phyloP scores from a whole-genome alignment of 2,329 filamentous ascomycete species.

The Chaetomiaceae sp. region DNA sequence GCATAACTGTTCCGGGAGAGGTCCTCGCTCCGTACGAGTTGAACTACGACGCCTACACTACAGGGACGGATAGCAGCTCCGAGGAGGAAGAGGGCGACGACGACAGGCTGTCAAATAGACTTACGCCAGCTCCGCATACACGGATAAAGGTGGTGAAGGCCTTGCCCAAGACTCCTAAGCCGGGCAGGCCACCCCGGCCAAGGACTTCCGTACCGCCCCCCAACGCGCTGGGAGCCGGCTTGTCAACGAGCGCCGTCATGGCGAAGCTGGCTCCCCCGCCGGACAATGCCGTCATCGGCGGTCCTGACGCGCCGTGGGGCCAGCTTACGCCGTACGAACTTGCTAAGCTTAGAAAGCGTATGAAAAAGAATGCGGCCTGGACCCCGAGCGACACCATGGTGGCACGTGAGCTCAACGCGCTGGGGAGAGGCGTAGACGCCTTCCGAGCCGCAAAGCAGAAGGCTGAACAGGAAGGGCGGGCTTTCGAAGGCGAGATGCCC shows the following conservation, averaged over 20 bases:
- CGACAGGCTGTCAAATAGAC: conserved; percentile 38
- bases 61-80: conserved; percentile 50
- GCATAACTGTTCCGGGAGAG: conserved; percentile 62
- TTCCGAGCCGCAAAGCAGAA: conserved; percentile 58
- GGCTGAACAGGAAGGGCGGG: conserved; percentile 61
- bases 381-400: conserved; percentile 83
- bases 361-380: conserved; percentile 92
- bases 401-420: conserved; percentile 66
- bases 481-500: conserved; percentile 49
- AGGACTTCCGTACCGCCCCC: conserved; percentile 25
- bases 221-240: conserved; percentile 8
- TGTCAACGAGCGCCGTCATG: conserved; percentile 39
- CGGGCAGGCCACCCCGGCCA: conserved; percentile 43
- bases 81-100: conserved; percentile 45
- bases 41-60: conserved; percentile 56
- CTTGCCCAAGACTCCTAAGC: conserved; percentile 23
- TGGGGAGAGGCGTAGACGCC: conserved; percentile 63
- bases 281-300: conserved; percentile 54
- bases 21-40: conserved; percentile 62
- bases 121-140: conserved; percentile 34
- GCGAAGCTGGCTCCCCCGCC: conserved; percentile 53
- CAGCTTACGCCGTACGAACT: conserved; percentile 62
- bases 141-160: conserved; percentile 47
- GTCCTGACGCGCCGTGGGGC: conserved; percentile 60
- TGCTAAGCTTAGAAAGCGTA: conserved; percentile 69